phyloP scores from a whole-genome alignment of 495 filamentous ascomycete genomes.

The Penicillium salamii region DNA sequence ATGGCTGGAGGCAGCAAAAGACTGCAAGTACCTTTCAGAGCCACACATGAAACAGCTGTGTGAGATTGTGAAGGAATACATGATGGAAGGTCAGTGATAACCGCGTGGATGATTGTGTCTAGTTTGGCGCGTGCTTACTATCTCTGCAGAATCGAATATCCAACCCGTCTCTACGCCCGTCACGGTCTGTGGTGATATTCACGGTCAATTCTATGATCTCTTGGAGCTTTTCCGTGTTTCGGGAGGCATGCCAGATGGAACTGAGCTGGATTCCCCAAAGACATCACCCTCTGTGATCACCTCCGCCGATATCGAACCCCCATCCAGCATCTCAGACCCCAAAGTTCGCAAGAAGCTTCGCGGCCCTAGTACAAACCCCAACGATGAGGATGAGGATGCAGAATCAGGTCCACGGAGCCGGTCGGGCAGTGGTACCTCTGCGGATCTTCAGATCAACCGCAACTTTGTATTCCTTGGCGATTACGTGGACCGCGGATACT shows the following conservation, averaged over 20 bases:
- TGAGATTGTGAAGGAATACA: slow-evolving; percentile 95
- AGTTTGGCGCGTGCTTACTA: neutral
- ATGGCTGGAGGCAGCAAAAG: slow-evolving; percentile 92
- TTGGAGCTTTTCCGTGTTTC: slow-evolving; percentile 95
- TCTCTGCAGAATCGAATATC: slow-evolving; percentile 82
- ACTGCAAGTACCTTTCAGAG: slow-evolving; percentile 95
- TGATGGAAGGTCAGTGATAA: slow-evolving; percentile 80
- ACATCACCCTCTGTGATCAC: slow-evolving; percentile 67
- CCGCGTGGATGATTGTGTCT: neutral
- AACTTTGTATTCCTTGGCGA: slow-evolving; percentile 97
- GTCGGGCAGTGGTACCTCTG: slow-evolving; percentile 41
- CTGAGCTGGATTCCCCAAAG: slow-evolving; percentile 60
- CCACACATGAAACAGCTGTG: slow-evolving; percentile 96
- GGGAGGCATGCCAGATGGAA: slow-evolving; percentile 88
- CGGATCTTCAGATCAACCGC: slow-evolving; percentile 51
- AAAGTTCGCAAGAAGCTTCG: slow-evolving; percentile 78
- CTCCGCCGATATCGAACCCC: slow-evolving; percentile 83
- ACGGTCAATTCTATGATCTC: slow-evolving; percentile 98
- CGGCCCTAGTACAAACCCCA: slow-evolving; percentile 41
- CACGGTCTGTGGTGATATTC: slow-evolving; percentile 96
- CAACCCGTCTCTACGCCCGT: slow-evolving; percentile 96
- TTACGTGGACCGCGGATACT: slow-evolving; percentile 97
- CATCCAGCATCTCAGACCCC: slow-evolving; percentile 78
- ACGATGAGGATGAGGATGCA: slow-evolving; percentile 43
- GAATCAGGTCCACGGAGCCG: slow-evolving; percentile 33